A percentile compares a stretch with the other conserved stretches of the same genome.
Evolutionary conservation across 2,329 filamentous ascomycete genomes (phyloP).

Genomic region (Cladosporium halotolerans): DNA sequence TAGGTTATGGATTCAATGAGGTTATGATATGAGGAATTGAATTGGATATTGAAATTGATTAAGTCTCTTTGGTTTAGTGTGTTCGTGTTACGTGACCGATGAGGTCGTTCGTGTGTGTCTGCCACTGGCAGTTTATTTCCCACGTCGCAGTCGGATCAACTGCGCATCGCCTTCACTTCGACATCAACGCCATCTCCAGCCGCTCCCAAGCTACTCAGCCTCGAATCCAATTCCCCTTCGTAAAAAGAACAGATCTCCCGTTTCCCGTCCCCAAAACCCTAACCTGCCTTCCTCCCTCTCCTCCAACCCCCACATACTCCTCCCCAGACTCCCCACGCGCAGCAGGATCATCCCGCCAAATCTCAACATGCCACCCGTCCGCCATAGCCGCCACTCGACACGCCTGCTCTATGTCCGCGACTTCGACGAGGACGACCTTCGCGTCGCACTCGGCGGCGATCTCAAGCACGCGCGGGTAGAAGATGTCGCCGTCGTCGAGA

Average conservation of each 20-base stretch:
- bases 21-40: background rate
- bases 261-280: constrained; percentile 35
- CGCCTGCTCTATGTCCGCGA: constrained; percentile 65
- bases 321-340: constrained; percentile 40
- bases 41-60: background rate
- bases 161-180: too few relatives aligned
- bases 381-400: constrained; percentile 51
- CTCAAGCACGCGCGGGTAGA: constrained; percentile 61
- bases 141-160: too few relatives aligned
- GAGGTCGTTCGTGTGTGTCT: too few relatives aligned
- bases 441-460: constrained; percentile 47
- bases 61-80: background rate
- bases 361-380: constrained; percentile 44
- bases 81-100: background rate
- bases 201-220: too few relatives aligned
- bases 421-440: constrained; percentile 60
- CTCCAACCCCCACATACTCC: constrained; percentile 22
- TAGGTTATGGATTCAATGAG: background rate
- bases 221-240: too few relatives aligned
- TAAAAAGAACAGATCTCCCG: constrained; percentile 36
- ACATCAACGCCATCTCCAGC: too few relatives aligned
- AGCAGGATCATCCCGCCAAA: constrained; percentile 67
- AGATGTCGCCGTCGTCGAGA: constrained; percentile 45
- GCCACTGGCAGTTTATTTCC: too few relatives aligned
- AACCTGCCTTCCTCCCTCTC: constrained; percentile 15